Conservation (phyloP, 2,329 filamentous ascomycete genomes). For the Capronia americana region DNA sequence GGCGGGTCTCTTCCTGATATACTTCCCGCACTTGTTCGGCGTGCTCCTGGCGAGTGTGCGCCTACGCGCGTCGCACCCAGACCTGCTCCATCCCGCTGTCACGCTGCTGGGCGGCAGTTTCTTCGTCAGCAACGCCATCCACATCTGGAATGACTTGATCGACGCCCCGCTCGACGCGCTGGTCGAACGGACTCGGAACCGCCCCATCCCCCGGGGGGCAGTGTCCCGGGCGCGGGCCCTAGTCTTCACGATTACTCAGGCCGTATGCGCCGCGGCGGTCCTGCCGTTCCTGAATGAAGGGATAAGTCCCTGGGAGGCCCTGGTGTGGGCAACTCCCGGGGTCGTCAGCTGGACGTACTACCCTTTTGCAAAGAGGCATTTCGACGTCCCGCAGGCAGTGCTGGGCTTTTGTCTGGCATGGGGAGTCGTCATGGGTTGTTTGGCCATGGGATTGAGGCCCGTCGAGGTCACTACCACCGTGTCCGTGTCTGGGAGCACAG, state of each 20-base stretch:
- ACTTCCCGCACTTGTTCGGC: neutral
- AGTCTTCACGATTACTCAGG: neutral
- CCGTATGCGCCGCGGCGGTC: neutral
- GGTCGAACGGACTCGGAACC: neutral
- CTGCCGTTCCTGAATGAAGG: neutral
- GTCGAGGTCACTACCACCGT: neutral
- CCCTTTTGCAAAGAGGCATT: conserved; percentile 1
- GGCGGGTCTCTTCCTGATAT: conserved; percentile 1
- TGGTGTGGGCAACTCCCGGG: neutral
- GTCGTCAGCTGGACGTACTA: neutral
- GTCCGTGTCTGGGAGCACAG: neutral
- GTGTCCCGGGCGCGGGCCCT: neutral
- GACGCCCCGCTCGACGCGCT: conserved; percentile 2
- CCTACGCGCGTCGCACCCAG: neutral
- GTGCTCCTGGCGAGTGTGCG: neutral
- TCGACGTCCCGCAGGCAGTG: neutral
- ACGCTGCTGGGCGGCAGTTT: neutral
- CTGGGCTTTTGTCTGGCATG: neutral
- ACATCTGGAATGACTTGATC: conserved; percentile 4
- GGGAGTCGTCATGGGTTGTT: neutral
- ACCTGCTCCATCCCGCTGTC: neutral
- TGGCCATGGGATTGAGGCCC: neutral
- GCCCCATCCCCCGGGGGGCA: neutral
- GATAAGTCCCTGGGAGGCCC: neutral
- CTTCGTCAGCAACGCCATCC: neutral